A percentile compares a stretch with the other conserved stretches of the same genome.
phyloP scores from a whole-genome alignment of 73 alveolate genomes.

The Halteria grandinella region DNA sequence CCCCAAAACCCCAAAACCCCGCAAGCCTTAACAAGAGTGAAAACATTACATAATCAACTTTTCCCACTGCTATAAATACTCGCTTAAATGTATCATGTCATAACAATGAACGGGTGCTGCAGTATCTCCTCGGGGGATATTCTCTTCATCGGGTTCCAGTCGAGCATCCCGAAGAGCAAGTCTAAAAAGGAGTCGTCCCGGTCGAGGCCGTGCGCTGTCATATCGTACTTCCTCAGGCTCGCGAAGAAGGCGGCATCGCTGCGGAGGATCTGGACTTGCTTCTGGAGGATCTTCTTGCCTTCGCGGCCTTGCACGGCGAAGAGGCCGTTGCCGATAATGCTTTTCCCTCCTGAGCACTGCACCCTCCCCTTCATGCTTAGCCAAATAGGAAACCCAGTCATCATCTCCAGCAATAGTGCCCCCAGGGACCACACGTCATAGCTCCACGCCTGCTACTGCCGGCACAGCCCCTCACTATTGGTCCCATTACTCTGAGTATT shows the following conservation, averaged over 20 bases:
- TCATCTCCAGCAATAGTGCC: conserved; percentile 69
- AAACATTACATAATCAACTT: no score
- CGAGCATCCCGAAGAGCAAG: conserved; percentile 63
- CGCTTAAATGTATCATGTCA: no score
- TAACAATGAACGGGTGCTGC: conserved; percentile 70
- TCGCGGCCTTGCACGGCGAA: conserved; percentile 69
- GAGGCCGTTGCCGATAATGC: conserved; percentile 58
- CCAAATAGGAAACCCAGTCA: conserved; percentile 83
- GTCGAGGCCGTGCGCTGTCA: conserved; percentile 39
- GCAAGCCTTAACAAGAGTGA: no score
- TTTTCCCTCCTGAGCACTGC: conserved; percentile 26
- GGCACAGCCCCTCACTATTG: conserved; percentile 47
- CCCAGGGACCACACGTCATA: conserved; percentile 82
- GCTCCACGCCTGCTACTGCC: conserved; percentile 67
- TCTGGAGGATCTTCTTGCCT: conserved; percentile 57
- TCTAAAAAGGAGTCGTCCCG: conserved; percentile 59
- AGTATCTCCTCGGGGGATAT: conserved; percentile 75
- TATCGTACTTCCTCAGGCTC: conserved; percentile 43
- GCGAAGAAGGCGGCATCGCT: no score
- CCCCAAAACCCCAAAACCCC: no score
- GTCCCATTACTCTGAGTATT: conserved; percentile 29
- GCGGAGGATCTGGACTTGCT: conserved; percentile 40
- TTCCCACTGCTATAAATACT: no score
- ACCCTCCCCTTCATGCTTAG: conserved; percentile 70
- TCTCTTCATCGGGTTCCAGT: conserved; percentile 65